Conservation (phyloP, 192 early-diverging fungal genomes). For the Chytriomyces confervae region DNA sequence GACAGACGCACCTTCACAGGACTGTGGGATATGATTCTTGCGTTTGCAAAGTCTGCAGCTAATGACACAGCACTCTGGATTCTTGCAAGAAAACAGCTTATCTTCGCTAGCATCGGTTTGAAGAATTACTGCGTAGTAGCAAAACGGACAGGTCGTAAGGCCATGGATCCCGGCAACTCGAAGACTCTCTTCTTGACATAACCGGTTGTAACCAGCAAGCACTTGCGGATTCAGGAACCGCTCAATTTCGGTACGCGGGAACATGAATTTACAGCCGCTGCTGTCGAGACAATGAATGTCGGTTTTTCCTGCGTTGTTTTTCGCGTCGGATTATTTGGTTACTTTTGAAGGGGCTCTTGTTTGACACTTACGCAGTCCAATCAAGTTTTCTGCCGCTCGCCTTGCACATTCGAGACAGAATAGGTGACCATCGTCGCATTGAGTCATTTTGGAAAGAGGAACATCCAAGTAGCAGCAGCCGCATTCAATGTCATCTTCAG, state of each 20-base stretch:
- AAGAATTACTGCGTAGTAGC: constrained; percentile 30
- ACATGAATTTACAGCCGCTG: constrained; percentile 49
- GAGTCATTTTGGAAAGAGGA: constrained; percentile 41
- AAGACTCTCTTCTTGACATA: constrained; percentile 47
- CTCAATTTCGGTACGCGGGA: constrained; percentile 48
- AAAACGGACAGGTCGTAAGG: constrained; percentile 50
- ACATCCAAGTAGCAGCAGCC: constrained; percentile 58
- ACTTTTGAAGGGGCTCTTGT: not conserved
- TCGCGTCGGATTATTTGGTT: not conserved
- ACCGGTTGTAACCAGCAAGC: constrained; percentile 46
- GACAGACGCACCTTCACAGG: constrained; percentile 54
- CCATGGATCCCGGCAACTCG: constrained; percentile 23
- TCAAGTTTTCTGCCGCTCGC: constrained; percentile 55
- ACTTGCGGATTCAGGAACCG: constrained; percentile 47
- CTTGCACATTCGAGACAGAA: constrained; percentile 60
- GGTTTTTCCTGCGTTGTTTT: constrained; percentile 31
- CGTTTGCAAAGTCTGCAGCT: constrained; percentile 56
- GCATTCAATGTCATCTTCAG: constrained; percentile 44
- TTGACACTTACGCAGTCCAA: constrained; percentile 42
- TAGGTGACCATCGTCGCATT: constrained; percentile 64
- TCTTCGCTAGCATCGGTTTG: constrained; percentile 19
- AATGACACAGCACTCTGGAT: constrained; percentile 52
- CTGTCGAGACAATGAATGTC: constrained; percentile 54
- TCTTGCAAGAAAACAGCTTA: constrained; percentile 59
- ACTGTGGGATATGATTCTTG: constrained; percentile 57